These are phyloP conservation scores for Raffaelea ambrosiae DNA, from an alignment of 2,329 filamentous ascomycete species.

Conservation along the genomic window DNA sequence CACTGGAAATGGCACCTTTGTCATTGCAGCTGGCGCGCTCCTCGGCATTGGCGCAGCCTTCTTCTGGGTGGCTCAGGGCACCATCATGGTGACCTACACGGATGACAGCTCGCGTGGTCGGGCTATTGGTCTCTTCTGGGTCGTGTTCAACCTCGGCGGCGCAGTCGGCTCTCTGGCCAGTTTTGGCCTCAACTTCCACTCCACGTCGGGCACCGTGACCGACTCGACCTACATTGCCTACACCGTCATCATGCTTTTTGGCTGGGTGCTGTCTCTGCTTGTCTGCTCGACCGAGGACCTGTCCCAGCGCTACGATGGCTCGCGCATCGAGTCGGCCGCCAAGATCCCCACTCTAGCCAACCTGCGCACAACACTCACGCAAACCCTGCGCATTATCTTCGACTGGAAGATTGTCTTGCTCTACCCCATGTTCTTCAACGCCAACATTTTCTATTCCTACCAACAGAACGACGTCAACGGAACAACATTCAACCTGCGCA, in stretches of 20 bases:
- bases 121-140: constrained; percentile 33
- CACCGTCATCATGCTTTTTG: constrained; percentile 38
- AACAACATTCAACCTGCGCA: constrained; percentile 44
- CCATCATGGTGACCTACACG: constrained; percentile 39
- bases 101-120: constrained; percentile 32
- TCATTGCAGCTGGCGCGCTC: constrained; percentile 34
- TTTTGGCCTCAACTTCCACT: constrained; percentile 34
- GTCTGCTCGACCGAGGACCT: constrained; percentile 37
- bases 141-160: constrained; percentile 37
- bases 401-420: constrained; percentile 34
- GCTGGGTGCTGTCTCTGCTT: constrained; percentile 37
- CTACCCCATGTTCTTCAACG: constrained; percentile 59
- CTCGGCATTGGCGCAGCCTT: constrained; percentile 36
- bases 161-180: constrained; percentile 33
- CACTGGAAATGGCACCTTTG: constrained; percentile 32
- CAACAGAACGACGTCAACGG: constrained; percentile 49
- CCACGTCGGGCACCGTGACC: constrained; percentile 31
- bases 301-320: constrained; percentile 24
- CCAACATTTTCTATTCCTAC: constrained; percentile 53
- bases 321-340: constrained; percentile 35
- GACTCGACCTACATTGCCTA: constrained; percentile 42
- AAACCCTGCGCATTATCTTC: constrained; percentile 14
- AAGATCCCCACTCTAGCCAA: too few relatives aligned
- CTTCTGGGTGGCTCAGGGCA: constrained; percentile 37
- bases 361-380: constrained; percentile 26